phyloP scores from a whole-genome alignment of 1,284 basidiomycete species.

The Cryptococcus hybrid region DNA sequence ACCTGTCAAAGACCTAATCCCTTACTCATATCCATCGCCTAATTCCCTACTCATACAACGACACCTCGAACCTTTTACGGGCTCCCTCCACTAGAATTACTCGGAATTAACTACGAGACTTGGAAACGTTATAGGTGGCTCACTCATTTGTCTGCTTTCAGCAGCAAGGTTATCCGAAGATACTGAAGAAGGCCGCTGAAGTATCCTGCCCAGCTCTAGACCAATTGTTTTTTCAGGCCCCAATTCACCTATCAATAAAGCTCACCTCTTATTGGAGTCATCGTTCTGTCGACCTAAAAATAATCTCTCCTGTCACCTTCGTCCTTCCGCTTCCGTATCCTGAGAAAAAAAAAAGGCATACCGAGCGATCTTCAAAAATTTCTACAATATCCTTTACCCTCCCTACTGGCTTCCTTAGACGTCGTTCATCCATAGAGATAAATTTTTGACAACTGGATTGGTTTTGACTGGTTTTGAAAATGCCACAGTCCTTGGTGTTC shows the following conservation, averaged over 20 bases:
- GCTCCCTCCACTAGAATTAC: no score
- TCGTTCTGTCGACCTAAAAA: not conserved
- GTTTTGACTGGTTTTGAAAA: not conserved
- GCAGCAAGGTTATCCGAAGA: conserved; percentile 5
- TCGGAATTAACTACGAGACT: no score
- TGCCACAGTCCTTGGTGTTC: no score
- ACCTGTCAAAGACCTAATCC: no score
- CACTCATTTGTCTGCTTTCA: conserved; percentile 10
- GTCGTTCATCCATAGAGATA: not conserved
- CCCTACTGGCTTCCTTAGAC: conserved; percentile 4
- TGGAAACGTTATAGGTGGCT: not conserved
- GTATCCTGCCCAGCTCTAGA: conserved; percentile 12
- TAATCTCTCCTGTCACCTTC: not conserved
- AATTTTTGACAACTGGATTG: not conserved
- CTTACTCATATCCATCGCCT: no score
- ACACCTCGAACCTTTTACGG: not conserved
- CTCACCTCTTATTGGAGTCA: conserved; percentile 13
- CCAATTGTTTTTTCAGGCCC: not conserved
- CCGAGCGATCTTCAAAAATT: conserved; percentile 3
- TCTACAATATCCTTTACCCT: conserved; percentile 12
- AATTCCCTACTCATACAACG: not conserved
- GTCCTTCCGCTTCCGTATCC: not conserved
- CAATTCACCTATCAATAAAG: not conserved
- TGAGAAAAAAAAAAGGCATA: not conserved
- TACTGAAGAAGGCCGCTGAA: conserved; percentile 5